Evolutionary conservation across 176 grass and related monocot genomes (phyloP), one percentile per base, ranked within the genome.

Genomic region (Lolium perenne): DNA sequence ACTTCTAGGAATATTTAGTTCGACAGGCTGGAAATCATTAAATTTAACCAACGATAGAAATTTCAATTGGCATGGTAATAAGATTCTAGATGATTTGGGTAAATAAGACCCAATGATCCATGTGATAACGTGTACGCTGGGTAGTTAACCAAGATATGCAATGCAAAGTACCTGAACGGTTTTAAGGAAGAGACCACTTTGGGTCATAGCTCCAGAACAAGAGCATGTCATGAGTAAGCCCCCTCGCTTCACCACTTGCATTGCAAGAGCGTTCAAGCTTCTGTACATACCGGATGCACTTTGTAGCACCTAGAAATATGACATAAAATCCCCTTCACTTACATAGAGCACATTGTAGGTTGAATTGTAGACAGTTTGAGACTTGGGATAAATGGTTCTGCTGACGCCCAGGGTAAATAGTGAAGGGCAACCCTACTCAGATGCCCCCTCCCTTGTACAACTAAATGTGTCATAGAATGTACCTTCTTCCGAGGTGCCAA

Each of bases 161-260:
- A 62, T 43, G 38, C 43, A 23, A 87, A 71, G 43, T 91, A 90
- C 96, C 93, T 94, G 93, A 86, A 98, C 88, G 11, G 87, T 91
- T 80, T 72, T 89, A 45, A 98, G 68, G 69, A 98, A 98, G 38
- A 91, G 89, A 54, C 93, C 87, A 79, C 93, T 98, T 86, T 95
- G 96, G 70, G 96, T 94, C 96, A 98, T 95, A 84, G 96, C 96
- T 84, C 96, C 93, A 80, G 96, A 98, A 84, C 93, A 98, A 47
- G 96, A 98, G 69, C 93, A 95, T 43, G 91, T 98, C 96, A 98
- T 98, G 17, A 98, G 93, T 40, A 98, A 83, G 0, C 96, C 96
- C 73, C 93, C 93, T 80, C 14, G 87, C 86, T 85, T 94, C 43
- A 92, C 93, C 12, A 94, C 92, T 91, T 92, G 88, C 90, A 98